Conservation (phyloP, 345 rosid species). For the Eucalyptus marginata region DNA sequence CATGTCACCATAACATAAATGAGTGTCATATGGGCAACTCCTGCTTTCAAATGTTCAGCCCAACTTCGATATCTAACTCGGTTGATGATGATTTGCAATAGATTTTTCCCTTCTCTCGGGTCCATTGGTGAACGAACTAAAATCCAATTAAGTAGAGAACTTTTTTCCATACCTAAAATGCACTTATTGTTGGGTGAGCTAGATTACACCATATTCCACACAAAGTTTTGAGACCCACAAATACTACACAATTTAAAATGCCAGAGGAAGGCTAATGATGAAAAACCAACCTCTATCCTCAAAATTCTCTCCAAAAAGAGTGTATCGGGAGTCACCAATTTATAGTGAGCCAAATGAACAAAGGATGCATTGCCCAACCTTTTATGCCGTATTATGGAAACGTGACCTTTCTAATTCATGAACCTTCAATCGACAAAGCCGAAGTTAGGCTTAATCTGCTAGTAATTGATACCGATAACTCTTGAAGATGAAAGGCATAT, state of each 20-base stretch:
- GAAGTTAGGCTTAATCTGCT: neutral
- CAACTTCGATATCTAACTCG: neutral
- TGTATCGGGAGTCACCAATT: neutral
- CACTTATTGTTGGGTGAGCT: neutral
- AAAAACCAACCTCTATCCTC: neutral
- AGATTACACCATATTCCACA: neutral
- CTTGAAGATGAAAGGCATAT: neutral
- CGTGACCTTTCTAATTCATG: neutral
- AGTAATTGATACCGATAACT: neutral
- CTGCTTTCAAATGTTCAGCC: neutral
- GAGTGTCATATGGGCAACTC: neutral
- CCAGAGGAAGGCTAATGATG: neutral
- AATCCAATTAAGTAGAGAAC: neutral
- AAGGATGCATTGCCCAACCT: neutral
- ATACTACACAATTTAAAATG: neutral
- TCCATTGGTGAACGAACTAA: neutral
- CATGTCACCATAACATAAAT: neutral
- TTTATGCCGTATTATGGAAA: neutral
- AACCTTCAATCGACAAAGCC: neutral
- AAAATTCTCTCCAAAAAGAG: neutral
- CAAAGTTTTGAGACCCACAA: neutral
- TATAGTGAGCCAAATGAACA: neutral
- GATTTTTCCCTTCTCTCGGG: neutral
- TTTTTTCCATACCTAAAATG: neutral
- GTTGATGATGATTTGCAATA: neutral